Conservation (phyloP, 2,329 filamentous ascomycete species). For the Pseudogymnoascus sp. region DNA sequence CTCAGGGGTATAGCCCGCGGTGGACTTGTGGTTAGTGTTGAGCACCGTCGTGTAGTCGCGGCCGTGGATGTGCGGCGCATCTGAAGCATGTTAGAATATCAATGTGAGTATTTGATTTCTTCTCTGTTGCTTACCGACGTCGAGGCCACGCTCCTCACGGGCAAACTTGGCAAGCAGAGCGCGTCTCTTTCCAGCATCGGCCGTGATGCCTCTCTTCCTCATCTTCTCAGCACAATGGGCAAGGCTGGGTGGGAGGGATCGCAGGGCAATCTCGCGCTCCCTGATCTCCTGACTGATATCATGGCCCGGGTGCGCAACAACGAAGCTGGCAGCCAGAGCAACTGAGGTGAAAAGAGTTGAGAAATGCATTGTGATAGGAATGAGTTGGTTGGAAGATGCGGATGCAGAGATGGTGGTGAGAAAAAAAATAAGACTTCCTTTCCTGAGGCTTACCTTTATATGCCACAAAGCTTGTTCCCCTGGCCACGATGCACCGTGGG, state of each 20-base stretch:
- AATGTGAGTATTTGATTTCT: not conserved
- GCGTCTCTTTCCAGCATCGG: conserved; percentile 27
- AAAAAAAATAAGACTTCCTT: not conserved
- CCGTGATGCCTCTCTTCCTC: conserved; percentile 29
- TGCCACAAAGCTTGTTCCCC: not conserved
- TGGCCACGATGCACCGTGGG: not conserved
- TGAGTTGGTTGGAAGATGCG: not conserved
- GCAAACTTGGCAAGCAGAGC: conserved; percentile 16
- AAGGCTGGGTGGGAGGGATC: conserved; percentile 16
- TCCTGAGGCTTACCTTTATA: not conserved
- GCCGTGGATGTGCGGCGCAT: not conserved
- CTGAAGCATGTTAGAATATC: not conserved
- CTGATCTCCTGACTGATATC: conserved; percentile 26
- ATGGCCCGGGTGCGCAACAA: conserved; percentile 30
- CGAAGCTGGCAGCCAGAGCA: not conserved
- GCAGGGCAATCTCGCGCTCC: conserved; percentile 18
- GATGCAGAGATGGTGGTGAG: not conserved
- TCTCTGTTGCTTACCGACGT: not conserved
- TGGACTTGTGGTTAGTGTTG: conserved; percentile 16
- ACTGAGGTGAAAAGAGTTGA: not conserved
- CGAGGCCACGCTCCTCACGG: conserved; percentile 22
- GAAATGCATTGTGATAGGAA: not conserved
- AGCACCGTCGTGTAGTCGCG: not conserved
- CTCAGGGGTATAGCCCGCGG: conserved; percentile 25
- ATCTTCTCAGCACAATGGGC: conserved; percentile 30